Evolutionary conservation across 2,329 filamentous ascomycete species (phyloP), one percentile per base, ranked within the genome.

Genomic region (Claviceps spartinae): DNA sequence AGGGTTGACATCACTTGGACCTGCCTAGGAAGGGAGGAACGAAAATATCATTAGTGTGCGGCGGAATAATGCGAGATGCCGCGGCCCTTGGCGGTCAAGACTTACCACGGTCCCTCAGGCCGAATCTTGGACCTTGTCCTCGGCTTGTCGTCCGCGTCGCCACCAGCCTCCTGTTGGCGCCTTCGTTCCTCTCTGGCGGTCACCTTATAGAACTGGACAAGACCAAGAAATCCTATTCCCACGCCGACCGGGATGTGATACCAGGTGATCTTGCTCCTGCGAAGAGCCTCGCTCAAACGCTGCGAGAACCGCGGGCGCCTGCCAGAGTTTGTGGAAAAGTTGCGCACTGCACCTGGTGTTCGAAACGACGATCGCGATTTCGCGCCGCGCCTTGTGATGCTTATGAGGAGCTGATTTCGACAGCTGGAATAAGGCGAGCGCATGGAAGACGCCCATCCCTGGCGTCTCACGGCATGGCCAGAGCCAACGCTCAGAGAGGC

Each of bases 1-100:
- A 96, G 72, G 2, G 88, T 95, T 7, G 88, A 94, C 86, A 96
- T 95, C 65, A 96, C 79, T 65, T 90, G 86, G 49, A 96, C 87
- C 63, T 91, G 87, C 87, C 76, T 79, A 51, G 5, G 11, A 20
- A 43, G n/a, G n/a, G 8, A 41, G 5, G 18, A 7, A 41, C 16
- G n/a, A 16, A 44, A 5, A 18, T 4, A 16, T 20, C 3, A 30
- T 30, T 4, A 18, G 51, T 47, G 16, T 14, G 14, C 13, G 9
- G 11, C 9, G 6, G 8, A 22, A 44, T n/a, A 36, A n/a, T 22
- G 20, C 46, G 5, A 34, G 42, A 20, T 11, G 22, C 42, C 49
- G 42, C n/a, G 8, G 16, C 52, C 8, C 41, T n/a, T 34, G 30
- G 30, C 30, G 42, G 40, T 9, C 48, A 36, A 9, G 9, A 36